A percentile compares a stretch with the other conserved stretches of the same genome.
phyloP scores from a whole-genome alignment of 202 grass and related monocot genomes.

The Saccharum hybrid region DNA sequence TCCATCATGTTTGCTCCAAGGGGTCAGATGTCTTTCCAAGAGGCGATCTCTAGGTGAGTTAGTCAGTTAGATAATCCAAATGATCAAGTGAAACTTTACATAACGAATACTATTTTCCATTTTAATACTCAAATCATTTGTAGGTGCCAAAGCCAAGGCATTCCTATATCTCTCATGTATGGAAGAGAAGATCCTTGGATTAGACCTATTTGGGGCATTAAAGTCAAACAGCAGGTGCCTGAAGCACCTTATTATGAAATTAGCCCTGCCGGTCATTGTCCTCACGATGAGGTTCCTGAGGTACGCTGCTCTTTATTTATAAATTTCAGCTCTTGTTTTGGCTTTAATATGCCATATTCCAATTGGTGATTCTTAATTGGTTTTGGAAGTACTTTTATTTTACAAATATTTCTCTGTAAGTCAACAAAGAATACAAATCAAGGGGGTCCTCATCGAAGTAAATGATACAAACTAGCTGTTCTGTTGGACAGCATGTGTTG shows the following conservation, averaged over 20 bases:
- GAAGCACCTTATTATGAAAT: slow-evolving; percentile 96
- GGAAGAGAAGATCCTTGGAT: slow-evolving; percentile 99
- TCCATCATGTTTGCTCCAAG: slow-evolving; percentile 97
- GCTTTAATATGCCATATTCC: slow-evolving; percentile 18
- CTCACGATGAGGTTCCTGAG: slow-evolving; percentile 98
- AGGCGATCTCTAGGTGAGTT: slow-evolving; percentile 69
- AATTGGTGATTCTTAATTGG: background rate
- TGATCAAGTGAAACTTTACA: slow-evolving; percentile 28
- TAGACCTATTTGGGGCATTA: slow-evolving; percentile 80
- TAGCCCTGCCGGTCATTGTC: slow-evolving; percentile 93
- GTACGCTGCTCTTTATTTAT: slow-evolving; percentile 44
- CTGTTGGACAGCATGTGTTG: background rate
- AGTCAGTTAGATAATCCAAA: background rate
- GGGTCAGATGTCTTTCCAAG: slow-evolving; percentile 78
- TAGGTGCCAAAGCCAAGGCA: slow-evolving; percentile 68
- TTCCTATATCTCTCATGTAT: slow-evolving; percentile 96
- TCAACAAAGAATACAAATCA: background rate
- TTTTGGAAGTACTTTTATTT: slow-evolving; percentile 17
- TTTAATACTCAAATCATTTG: slow-evolving; percentile 40
- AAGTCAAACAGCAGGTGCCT: slow-evolving; percentile 83
- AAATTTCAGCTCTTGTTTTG: slow-evolving; percentile 12
- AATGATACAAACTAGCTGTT: too few species aligned
- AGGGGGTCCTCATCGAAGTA: too few species aligned
- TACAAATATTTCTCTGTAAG: slow-evolving; percentile 21
- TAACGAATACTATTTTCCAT: background rate